These are phyloP conservation scores for Melocanna baccifera DNA, from an alignment of 176 grass and related monocot species.

Conservation along the genomic window DNA sequence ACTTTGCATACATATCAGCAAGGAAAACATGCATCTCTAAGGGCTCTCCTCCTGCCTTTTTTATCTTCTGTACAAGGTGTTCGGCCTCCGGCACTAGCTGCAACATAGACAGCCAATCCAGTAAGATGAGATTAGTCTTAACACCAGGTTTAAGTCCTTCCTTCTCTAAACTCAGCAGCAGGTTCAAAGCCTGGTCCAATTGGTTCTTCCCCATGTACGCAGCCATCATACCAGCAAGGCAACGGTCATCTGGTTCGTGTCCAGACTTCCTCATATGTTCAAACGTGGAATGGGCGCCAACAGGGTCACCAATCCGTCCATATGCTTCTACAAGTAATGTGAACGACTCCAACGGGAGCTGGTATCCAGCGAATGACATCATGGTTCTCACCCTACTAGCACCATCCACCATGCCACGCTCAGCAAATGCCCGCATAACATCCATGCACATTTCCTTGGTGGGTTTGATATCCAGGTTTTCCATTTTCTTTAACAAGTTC, in stretches of 20 bases:
- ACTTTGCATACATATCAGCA: constrained; percentile 69
- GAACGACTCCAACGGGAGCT: constrained; percentile 45
- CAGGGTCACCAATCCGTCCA: constrained; percentile 30
- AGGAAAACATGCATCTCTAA: constrained; percentile 76
- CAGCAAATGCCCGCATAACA: constrained; percentile 49
- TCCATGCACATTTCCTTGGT: constrained; percentile 52
- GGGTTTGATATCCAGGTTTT: constrained; percentile 23
- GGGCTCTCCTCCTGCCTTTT: constrained; percentile 49
- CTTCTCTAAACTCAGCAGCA: constrained; percentile 75
- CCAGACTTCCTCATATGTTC: constrained; percentile 47
- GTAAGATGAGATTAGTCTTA: constrained; percentile 52
- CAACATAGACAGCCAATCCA: constrained; percentile 72
- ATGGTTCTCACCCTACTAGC: background rate
- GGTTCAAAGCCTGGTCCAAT: constrained; percentile 60
- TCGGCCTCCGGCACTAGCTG: constrained; percentile 75
- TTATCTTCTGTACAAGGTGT: constrained; percentile 50
- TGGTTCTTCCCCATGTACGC: constrained; percentile 55
- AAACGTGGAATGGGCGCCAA: constrained; percentile 33
- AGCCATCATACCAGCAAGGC: constrained; percentile 57
- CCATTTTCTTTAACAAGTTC: constrained; percentile 41
- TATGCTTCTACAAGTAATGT: constrained; percentile 50
- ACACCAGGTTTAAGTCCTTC: constrained; percentile 58
- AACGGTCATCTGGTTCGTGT: constrained; percentile 63
- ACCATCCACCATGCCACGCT: constrained; percentile 24
- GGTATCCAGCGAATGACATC: constrained; percentile 35